These are phyloP conservation scores for Hypomyces rosellus DNA, from an alignment of 2,329 filamentous ascomycete genomes.

Conservation along the genomic window DNA sequence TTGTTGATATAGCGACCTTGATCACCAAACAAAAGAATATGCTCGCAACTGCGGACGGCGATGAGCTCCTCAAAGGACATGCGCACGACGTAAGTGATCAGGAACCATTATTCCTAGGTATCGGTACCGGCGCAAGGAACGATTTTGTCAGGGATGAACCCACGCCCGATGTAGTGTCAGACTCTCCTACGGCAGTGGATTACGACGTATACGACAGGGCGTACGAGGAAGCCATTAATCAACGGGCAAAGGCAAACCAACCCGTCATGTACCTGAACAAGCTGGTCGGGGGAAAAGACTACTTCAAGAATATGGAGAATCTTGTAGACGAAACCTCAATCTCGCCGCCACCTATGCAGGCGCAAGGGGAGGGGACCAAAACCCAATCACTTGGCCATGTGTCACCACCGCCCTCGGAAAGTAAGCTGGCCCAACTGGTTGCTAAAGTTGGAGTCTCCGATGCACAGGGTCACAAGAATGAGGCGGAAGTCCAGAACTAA, in stretches of 20 bases:
- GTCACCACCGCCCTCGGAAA: constrained; percentile 3
- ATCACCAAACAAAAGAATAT: constrained; percentile 41
- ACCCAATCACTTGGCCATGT: constrained; percentile 8
- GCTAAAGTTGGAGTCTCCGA: constrained; percentile 12
- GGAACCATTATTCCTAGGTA: constrained; percentile 62
- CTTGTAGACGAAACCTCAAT: constrained; percentile 27
- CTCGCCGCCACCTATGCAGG: constrained; percentile 11
- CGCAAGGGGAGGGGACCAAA: constrained; percentile 13
- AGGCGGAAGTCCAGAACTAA: constrained; percentile 6
- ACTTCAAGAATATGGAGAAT: constrained; percentile 31
- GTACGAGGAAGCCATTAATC: constrained; percentile 70
- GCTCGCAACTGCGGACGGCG: constrained; percentile 20
- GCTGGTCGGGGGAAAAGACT: constrained; percentile 39
- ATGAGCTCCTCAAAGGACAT: constrained; percentile 38
- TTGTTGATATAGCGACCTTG: constrained; percentile 44
- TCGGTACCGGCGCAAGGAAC: constrained; percentile 59
- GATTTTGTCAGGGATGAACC: constrained; percentile 35
- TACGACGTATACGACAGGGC: constrained; percentile 85
- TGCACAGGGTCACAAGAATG: constrained; percentile 4
- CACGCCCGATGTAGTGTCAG: constrained; percentile 56
- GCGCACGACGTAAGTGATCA: constrained; percentile 59
- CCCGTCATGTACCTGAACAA: constrained; percentile 45
- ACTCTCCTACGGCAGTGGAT: constrained; percentile 78
- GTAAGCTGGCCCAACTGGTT: constrained; percentile 12
- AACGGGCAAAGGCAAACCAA: constrained; percentile 53